Evolutionary conservation across 2,329 filamentous ascomycete genomes (phyloP).

Genomic region (Cadophora luteo-olivacea): DNA sequence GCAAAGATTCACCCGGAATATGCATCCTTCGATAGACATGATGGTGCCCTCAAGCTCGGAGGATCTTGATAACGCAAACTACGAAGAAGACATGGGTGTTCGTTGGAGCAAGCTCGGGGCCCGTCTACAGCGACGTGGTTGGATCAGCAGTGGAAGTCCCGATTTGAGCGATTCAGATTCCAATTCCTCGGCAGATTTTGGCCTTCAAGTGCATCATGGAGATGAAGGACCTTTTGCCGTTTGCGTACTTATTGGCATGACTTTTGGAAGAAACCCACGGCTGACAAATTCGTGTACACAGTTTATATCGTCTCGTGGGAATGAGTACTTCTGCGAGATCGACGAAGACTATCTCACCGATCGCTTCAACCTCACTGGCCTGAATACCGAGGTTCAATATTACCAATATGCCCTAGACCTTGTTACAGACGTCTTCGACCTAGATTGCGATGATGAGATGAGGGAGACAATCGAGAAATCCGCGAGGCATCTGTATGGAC

Average conservation of each 20-base stretch:
- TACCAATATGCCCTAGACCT: constrained; percentile 98
- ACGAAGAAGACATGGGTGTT: neutral
- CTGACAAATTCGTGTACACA: constrained; percentile 57
- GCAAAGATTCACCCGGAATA: neutral
- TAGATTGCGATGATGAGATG: constrained; percentile 98
- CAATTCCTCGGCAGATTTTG: constrained; percentile 7
- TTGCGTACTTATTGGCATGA: constrained; percentile 5
- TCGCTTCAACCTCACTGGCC: constrained; percentile 94
- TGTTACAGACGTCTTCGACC: constrained; percentile 97
- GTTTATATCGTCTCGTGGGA: constrained; percentile 97
- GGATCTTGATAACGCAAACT: neutral
- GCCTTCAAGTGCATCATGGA: neutral
- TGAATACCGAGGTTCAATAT: constrained; percentile 97
- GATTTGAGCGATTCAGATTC: constrained; percentile 8
- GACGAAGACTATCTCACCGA: constrained; percentile 99
- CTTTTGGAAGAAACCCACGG: constrained; percentile 19
- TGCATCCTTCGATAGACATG: constrained; percentile 5
- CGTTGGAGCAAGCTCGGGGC: neutral
- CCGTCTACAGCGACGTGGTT: neutral
- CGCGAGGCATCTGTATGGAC: constrained; percentile 90
- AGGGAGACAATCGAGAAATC: constrained; percentile 98
- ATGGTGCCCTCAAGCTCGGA: constrained; percentile 13
- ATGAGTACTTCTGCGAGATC: constrained; percentile 99
- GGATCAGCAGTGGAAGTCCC: neutral
- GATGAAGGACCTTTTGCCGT: constrained; percentile 3